These are phyloP conservation scores for Beauveria medogensis DNA, from an alignment of 2,329 filamentous ascomycete species.

Conservation along the genomic window DNA sequence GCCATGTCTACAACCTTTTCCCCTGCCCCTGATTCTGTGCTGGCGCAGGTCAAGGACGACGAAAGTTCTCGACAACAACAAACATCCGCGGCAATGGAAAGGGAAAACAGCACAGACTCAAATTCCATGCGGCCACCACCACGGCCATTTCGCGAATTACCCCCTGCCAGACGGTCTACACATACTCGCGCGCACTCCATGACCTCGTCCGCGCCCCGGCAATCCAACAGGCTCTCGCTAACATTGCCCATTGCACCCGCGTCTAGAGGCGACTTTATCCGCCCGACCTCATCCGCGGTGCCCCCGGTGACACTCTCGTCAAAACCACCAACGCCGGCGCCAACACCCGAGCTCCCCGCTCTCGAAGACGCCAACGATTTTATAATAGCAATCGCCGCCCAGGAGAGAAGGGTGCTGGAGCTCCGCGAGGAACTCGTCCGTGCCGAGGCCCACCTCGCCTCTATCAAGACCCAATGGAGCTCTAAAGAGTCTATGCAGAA, in stretches of 20 bases:
- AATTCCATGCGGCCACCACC: conserved; percentile 28
- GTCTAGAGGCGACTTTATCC: conserved; percentile 43
- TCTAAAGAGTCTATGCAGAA: conserved; percentile 70
- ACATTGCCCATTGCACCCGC: conserved; percentile 50
- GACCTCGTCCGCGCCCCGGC: conserved; percentile 41
- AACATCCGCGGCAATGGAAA: not conserved
- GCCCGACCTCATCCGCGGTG: conserved; percentile 37
- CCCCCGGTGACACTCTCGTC: conserved; percentile 22
- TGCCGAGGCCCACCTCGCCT: conserved; percentile 68
- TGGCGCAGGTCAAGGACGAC: conserved; percentile 9
- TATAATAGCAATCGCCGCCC: conserved; percentile 81
- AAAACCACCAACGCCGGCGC: conserved; percentile 43
- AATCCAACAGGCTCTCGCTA: conserved; percentile 51
- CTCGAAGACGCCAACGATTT: conserved; percentile 57
- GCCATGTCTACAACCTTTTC: conserved; percentile 19
- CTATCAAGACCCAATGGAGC: conserved; percentile 78
- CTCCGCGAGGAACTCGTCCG: conserved; percentile 80
- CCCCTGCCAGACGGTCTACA: conserved; percentile 15
- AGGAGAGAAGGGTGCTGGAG: conserved; percentile 86
- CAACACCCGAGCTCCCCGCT: conserved; percentile 33
- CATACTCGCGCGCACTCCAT: conserved; percentile 38
- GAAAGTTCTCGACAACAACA: conserved; percentile 13
- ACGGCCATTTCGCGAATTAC: conserved; percentile 31
- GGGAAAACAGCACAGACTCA: not conserved
- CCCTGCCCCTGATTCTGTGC: conserved; percentile 15